Evolutionary conservation across 768 basidiomycete genomes (phyloP).

Genomic region (Lepiota venenata): DNA sequence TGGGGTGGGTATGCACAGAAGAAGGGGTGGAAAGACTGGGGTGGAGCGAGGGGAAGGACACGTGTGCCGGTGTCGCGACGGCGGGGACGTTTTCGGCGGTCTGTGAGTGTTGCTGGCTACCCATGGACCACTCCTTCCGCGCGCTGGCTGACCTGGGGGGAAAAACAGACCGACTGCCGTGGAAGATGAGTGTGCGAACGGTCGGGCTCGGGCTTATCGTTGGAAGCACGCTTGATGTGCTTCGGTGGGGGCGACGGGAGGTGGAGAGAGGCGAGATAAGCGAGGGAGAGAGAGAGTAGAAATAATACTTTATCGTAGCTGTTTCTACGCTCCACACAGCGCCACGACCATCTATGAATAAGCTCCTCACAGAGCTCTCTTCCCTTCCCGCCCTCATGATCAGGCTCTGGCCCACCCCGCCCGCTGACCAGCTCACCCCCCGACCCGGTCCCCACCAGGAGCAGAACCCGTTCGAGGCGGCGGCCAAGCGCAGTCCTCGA

Average conservation of each 20-base stretch:
- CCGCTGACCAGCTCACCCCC: constrained; percentile 61
- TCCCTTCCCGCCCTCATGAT: constrained; percentile 42
- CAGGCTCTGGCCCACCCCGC: constrained; percentile 59
- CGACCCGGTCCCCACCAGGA: constrained; percentile 33
- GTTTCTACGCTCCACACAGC: constrained; percentile 11
- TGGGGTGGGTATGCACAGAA: constrained; percentile 43
- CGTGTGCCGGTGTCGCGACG: constrained; percentile 65
- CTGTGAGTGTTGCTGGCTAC: constrained; percentile 33
- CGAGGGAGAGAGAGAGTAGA: neutral
- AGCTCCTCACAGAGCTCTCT: neutral
- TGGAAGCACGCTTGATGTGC: constrained; percentile 48
- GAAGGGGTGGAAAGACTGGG: constrained; percentile 34
- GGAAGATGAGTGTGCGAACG: constrained; percentile 44
- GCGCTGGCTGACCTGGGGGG: too few species aligned
- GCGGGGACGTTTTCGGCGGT: constrained; percentile 54
- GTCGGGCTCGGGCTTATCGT: constrained; percentile 53
- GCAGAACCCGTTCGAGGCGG: constrained; percentile 60
- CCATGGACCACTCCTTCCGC: neutral
- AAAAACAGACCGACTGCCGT: constrained; percentile 62
- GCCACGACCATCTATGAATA: neutral
- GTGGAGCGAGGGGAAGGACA: constrained; percentile 38
- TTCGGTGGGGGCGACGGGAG: constrained; percentile 35
- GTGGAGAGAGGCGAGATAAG: constrained; percentile 22
- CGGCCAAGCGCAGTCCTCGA: too few species aligned
- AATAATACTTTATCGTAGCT: neutral